Conservation (phyloP, 129 eudicot genomes). For the Dittrichia graveolens region DNA sequence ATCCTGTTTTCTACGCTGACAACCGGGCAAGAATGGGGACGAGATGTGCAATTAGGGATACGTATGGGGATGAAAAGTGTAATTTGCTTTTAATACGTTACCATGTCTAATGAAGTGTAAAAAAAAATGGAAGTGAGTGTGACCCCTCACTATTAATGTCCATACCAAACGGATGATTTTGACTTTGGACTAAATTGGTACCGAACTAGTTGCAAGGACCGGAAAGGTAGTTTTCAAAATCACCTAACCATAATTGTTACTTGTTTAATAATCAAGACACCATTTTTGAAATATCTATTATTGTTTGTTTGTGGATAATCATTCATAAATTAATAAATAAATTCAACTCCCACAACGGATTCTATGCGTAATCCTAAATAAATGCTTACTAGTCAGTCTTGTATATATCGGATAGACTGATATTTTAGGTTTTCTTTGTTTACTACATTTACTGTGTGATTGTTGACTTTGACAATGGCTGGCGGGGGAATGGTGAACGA, state of each 20-base stretch:
- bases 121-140: too few relatives aligned
- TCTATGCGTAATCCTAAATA: background rate
- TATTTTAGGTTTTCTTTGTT: background rate
- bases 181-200: background rate
- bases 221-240: background rate
- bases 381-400: too few relatives aligned
- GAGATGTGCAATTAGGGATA: too few relatives aligned
- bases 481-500: slow-evolving; percentile 66
- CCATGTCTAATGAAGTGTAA: too few relatives aligned
- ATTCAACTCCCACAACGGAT: slow-evolving; percentile 1
- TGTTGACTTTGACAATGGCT: slow-evolving; percentile 52
- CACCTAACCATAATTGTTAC: background rate
- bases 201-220: background rate
- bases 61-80: too few relatives aligned
- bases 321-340: background rate
- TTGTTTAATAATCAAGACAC: background rate
- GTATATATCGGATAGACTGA: background rate
- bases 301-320: slow-evolving; percentile 12
- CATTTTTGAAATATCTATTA: background rate
- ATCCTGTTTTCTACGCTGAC: too few relatives aligned
- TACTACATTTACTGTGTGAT: background rate
- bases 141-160: too few relatives aligned
- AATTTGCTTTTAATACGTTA: too few relatives aligned
- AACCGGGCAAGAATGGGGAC: too few relatives aligned
- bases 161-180: too few relatives aligned